Evolutionary conservation across 495 filamentous ascomycete species (phyloP).

Genomic region (Aspergillus nidulans): DNA sequence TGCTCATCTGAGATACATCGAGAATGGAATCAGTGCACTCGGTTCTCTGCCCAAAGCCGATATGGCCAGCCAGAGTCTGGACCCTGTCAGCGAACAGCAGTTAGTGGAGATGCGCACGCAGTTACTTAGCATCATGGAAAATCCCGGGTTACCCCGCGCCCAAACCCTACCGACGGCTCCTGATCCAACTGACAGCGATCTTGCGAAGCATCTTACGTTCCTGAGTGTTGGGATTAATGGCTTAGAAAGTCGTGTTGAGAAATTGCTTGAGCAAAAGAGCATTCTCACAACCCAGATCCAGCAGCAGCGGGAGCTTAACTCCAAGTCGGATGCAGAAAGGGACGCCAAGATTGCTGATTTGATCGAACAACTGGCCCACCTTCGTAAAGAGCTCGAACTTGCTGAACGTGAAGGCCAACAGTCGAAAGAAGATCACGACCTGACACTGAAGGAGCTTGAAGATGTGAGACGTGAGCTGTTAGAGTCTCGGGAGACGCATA

Average conservation of each 20-base stretch:
- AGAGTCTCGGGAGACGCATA: conserved; percentile 23
- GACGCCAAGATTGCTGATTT: conserved; percentile 50
- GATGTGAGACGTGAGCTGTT: conserved; percentile 32
- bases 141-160: conserved; percentile 40
- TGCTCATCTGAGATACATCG: conserved; percentile 50
- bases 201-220: conserved; percentile 52
- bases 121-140: conserved; percentile 46
- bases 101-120: conserved; percentile 48
- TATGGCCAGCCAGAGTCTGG: conserved; percentile 3
- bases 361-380: conserved; percentile 44
- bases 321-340: conserved; percentile 54
- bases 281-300: conserved; percentile 85
- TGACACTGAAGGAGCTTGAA: conserved; percentile 46
- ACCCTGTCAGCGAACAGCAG: conserved; percentile 37
- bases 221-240: conserved; percentile 67
- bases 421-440: conserved; percentile 39
- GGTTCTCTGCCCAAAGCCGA: conserved; percentile 6
- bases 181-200: conserved; percentile 34
- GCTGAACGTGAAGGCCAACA: conserved; percentile 36
- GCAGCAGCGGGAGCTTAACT: conserved; percentile 86
- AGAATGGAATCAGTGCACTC: conserved; percentile 41
- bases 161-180: conserved; percentile 47
- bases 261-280: conserved; percentile 76
- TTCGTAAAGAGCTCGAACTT: conserved; percentile 36
- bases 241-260: conserved; percentile 52